Conservation (phyloP, 2,329 filamentous ascomycete genomes). For the Huntiella moniliformis region DNA sequence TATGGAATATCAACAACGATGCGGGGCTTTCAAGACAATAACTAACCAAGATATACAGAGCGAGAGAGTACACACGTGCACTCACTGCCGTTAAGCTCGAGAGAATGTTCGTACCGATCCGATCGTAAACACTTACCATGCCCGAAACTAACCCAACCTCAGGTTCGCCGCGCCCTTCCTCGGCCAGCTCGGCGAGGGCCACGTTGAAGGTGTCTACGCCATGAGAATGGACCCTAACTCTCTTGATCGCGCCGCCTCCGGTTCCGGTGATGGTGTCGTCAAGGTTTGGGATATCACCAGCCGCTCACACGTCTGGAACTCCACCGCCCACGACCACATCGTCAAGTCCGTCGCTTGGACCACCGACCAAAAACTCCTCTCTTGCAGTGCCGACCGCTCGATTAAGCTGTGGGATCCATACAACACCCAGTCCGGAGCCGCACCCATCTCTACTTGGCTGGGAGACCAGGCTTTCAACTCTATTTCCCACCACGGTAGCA, state of each 20-base stretch:
- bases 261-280: constrained; percentile 77
- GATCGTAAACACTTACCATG: background rate
- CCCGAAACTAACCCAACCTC: background rate
- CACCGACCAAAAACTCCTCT: constrained; percentile 63
- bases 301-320: constrained; percentile 56
- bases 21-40: background rate
- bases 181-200: constrained; percentile 68
- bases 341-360: constrained; percentile 89
- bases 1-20: background rate
- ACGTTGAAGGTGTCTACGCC: constrained; percentile 72
- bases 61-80: constrained; percentile 47
- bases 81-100: constrained; percentile 75
- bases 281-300: constrained; percentile 76
- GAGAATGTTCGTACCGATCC: constrained; percentile 49
- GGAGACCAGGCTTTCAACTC: constrained; percentile 68
- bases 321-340: constrained; percentile 76
- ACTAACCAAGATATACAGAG: constrained; percentile 26
- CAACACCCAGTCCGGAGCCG: constrained; percentile 44
- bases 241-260: constrained; percentile 58
- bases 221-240: constrained; percentile 65
- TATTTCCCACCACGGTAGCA: constrained; percentile 62
- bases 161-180: constrained; percentile 42
- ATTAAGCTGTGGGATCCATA: constrained; percentile 89
- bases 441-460: constrained; percentile 70
- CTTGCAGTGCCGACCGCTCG: constrained; percentile 68